Conservation (phyloP, 176 grass and related monocot genomes). For the Musa beccarii region DNA sequence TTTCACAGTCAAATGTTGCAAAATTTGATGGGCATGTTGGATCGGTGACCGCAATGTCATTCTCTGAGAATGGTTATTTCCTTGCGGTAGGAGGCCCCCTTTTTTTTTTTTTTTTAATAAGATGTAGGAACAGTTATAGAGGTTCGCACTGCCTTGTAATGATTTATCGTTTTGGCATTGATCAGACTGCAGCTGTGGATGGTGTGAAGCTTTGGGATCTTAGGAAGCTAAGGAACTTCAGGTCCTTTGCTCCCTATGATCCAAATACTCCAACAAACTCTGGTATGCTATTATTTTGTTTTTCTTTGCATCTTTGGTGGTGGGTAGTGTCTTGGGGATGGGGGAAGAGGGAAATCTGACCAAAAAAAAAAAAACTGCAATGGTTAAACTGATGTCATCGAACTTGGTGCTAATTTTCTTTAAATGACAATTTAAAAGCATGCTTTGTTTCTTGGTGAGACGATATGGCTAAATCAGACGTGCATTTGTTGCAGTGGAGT, state of each 20-base stretch:
- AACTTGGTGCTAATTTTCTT: no score
- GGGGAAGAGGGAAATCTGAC: no score
- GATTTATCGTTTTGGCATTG: constrained; percentile 4
- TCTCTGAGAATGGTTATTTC: constrained; percentile 99
- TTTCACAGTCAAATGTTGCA: constrained; percentile 68
- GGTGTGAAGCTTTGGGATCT: constrained; percentile 99
- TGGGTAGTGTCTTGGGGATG: no score
- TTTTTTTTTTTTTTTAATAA: background rate
- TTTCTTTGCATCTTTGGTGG: no score
- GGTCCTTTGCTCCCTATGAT: constrained; percentile 90
- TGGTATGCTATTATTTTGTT: constrained; percentile 25
- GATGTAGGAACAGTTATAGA: background rate
- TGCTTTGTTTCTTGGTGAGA: no score
- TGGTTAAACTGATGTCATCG: no score
- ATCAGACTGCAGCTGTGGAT: constrained; percentile 88
- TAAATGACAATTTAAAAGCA: no score
- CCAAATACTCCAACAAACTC: constrained; percentile 81
- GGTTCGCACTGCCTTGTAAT: background rate
- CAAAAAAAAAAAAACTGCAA: no score
- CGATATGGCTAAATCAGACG: background rate
- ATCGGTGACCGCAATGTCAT: constrained; percentile 87
- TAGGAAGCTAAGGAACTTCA: constrained; percentile 94
- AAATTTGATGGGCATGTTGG: constrained; percentile 89
- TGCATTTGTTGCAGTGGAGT: constrained; percentile 66
- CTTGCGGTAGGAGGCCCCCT: constrained; percentile 53